Conservation (phyloP, 768 basidiomycete species). For the Mycena leptocephala region DNA sequence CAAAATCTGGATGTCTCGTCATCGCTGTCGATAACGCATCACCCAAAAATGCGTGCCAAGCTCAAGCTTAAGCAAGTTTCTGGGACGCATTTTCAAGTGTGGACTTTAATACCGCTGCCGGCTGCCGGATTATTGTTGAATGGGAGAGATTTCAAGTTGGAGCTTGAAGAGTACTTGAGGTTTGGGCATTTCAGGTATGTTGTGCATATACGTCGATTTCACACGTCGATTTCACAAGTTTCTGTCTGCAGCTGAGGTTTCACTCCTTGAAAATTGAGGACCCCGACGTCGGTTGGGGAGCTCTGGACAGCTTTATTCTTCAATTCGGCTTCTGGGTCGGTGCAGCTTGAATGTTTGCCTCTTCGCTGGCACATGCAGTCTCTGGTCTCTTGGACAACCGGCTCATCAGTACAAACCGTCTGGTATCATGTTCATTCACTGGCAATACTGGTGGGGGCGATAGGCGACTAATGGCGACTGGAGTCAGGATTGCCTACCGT, state of each 20-base stretch:
- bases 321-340: neutral
- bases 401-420: conserved; percentile 1
- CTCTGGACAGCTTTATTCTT: neutral
- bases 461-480: neutral
- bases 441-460: neutral
- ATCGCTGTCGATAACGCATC: no score
- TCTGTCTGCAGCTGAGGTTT: neutral
- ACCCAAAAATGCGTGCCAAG: no score
- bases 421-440: neutral
- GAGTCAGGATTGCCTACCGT: neutral
- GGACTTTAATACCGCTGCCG: no score
- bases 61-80: no score
- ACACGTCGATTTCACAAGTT: neutral
- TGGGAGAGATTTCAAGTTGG: neutral
- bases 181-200: neutral
- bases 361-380: neutral
- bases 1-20: no score
- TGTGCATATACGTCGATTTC: neutral
- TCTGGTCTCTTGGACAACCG: neutral
- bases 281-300: no score
- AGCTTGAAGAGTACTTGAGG: neutral
- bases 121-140: neutral
- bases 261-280: no score
- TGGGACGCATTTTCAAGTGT: no score
- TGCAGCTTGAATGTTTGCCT: neutral